phyloP scores from a whole-genome alignment of 148 eudicot species.

The Amaranthus cruentus region DNA sequence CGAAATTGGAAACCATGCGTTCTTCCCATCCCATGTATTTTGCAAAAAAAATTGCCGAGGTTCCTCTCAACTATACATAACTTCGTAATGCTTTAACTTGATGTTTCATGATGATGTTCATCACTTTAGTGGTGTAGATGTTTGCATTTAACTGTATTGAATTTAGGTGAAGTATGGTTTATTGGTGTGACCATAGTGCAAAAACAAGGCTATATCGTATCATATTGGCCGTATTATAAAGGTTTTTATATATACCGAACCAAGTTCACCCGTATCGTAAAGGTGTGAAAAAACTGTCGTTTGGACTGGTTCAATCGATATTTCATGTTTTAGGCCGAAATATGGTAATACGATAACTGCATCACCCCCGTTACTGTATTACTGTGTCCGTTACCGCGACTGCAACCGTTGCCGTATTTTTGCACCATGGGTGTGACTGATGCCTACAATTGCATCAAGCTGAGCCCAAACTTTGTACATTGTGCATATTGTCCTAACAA shows the following conservation, averaged over 20 bases:
- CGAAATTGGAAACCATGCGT: conserved; percentile 91
- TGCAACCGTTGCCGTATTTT: too few relatives aligned
- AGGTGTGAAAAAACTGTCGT: too few relatives aligned
- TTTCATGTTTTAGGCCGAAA: too few relatives aligned
- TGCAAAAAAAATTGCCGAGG: conserved; percentile 78
- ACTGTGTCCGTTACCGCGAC: too few relatives aligned
- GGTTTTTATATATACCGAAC: too few relatives aligned
- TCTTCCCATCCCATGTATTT: conserved; percentile 95
- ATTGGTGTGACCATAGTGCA: not conserved
- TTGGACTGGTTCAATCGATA: too few relatives aligned
- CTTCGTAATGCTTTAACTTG: not conserved
- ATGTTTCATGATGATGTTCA: not conserved
- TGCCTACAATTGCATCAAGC: not conserved
- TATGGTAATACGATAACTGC: too few relatives aligned
- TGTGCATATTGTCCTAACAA: not conserved
- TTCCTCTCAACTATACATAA: conserved; percentile 18
- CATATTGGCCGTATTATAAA: too few relatives aligned
- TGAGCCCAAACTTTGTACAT: not conserved
- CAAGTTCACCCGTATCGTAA: too few relatives aligned
- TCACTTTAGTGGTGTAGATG: not conserved
- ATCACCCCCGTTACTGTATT: too few relatives aligned
- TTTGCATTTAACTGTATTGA: conserved; percentile 1
- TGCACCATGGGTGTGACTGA: not conserved
- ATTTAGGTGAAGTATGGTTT: not conserved
- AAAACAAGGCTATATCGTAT: too few relatives aligned